Base-by-base conservation (phyloP, 192 early-diverging fungal species). In the Linnemannia zychae region DNA sequence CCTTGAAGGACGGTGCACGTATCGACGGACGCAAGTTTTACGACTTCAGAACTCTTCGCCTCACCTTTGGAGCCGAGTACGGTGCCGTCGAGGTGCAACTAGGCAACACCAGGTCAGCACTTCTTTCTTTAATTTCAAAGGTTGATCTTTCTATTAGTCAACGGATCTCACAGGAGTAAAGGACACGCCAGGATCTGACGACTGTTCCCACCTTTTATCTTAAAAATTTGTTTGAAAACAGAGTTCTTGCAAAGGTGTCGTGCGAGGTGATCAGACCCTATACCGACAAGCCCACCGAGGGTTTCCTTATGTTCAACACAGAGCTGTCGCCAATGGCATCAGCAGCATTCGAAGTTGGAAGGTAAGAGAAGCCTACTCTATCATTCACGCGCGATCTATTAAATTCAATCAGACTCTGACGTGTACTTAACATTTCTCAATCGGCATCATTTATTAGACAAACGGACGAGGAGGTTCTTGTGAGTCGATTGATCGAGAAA, bases 241-340 rank as follows among this genome's bases (percentile, higher is more conserved):
- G 92, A 66, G 92, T 96, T 7, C 78, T 94, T 9, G 95, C 93
- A 5, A 91, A 91, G 31, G 93, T 96, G 2, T 91, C 93, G 1
- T 93, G 92, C 67, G 92, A 95, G 78, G 93, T 96, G 13, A 89
- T 90, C 33, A 91, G 92, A 70, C 95, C 95, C 24, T 89, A 88
- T 28, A 79, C 88, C 9, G 97, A 94, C 87, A 95, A 90, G 33
- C 95, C 98, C 2, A 96, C 93, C 22, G 98, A 99, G 78, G 98
- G 98, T 1, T 90, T 94, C 6, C 86, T 99, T 33, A 79, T 90
- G 60, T 97, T 99, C 86, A 96, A 90, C 82, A 97, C 95, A 1
- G 97, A 98, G 79, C 89, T 98, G 40, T 96, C 95, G 24, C 95
- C 93, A 47, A 95, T 99, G 95, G 96, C 97, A 1, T 92, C 94